Evolutionary conservation across 2,329 filamentous ascomycete species (phyloP).

Genomic region (Eutypella sp.): DNA sequence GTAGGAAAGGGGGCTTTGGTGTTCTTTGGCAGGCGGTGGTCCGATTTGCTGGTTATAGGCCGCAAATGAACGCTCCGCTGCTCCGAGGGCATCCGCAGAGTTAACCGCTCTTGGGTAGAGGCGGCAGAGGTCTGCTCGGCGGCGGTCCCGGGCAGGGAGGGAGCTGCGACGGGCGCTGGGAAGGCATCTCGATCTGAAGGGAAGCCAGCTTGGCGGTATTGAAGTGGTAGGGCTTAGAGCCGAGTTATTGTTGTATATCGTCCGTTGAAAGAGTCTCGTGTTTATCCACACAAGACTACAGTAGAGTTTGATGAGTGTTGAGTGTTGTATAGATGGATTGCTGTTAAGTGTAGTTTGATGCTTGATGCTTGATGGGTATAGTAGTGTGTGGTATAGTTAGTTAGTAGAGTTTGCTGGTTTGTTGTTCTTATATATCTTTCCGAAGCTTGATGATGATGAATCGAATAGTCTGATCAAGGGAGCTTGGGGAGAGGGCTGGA

Average conservation of each 20-base stretch:
- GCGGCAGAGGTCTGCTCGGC: conserved; percentile 59
- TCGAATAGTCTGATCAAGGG: conserved; percentile 9
- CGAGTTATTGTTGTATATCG: conserved; percentile 3
- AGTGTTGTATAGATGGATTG: too few species aligned
- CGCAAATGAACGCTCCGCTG: not conserved
- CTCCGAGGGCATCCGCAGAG: not conserved
- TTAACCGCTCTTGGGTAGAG: conserved; percentile 58
- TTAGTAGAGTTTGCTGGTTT: conserved; percentile 10
- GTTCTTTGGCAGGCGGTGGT: not conserved
- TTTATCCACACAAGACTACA: not conserved
- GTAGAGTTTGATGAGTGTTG: too few species aligned
- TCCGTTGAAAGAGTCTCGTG: not conserved
- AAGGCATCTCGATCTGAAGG: conserved; percentile 42
- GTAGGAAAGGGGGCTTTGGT: too few species aligned
- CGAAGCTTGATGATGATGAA: conserved; percentile 18
- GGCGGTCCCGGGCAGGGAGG: conserved; percentile 64
- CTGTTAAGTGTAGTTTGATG: too few species aligned
- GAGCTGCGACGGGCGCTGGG: conserved; percentile 60
- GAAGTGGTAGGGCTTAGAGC: conserved; percentile 10
- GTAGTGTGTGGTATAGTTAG: conserved; percentile 3
- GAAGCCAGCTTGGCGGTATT: conserved; percentile 24
- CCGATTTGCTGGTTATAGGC: not conserved
- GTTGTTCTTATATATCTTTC: conserved; percentile 11
- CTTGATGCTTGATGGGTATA: too few species aligned
- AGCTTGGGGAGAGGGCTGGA: conserved; percentile 21